Percentiles rank a stretch among this genome's conserved stretches.
These are phyloP conservation scores for Gryganskiella cystojenkinii DNA, from an alignment of 192 early-diverging fungal species.

Conservation along the genomic window DNA sequence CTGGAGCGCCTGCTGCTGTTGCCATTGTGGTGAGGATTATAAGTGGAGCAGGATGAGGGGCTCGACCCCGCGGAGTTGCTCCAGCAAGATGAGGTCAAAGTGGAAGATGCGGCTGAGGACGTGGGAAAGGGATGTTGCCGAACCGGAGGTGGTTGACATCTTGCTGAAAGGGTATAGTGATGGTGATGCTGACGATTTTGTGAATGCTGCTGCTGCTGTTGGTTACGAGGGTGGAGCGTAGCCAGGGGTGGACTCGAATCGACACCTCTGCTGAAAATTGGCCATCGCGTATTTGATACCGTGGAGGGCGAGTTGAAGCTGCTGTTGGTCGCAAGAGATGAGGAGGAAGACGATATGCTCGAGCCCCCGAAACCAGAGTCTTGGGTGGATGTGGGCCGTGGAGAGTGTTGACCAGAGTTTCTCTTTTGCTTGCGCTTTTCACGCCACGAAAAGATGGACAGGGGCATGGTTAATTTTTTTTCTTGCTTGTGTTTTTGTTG, in stretches of 20 bases:
- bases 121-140: background rate
- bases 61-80: background rate
- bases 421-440: slow-evolving; percentile 4
- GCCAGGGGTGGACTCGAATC: background rate
- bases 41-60: background rate
- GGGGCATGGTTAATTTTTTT: background rate
- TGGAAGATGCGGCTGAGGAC: background rate
- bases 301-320: slow-evolving; percentile 4
- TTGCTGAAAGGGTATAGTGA: background rate
- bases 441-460: slow-evolving; percentile 9
- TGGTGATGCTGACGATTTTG: background rate
- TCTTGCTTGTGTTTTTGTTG: background rate
- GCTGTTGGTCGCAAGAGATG: background rate
- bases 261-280: too few relatives aligned
- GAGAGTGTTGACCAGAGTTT: background rate
- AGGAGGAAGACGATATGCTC: slow-evolving; percentile 11
- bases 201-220: background rate
- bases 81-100: background rate
- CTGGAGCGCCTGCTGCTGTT: too few relatives aligned
- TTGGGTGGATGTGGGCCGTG: slow-evolving; percentile 4
- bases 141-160: background rate
- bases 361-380: slow-evolving; percentile 24
- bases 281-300: too few relatives aligned
- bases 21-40: too few relatives aligned
- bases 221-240: background rate